phyloP scores from a whole-genome alignment of 2,329 filamentous ascomycete genomes.

The Aspergillus caelatus region DNA sequence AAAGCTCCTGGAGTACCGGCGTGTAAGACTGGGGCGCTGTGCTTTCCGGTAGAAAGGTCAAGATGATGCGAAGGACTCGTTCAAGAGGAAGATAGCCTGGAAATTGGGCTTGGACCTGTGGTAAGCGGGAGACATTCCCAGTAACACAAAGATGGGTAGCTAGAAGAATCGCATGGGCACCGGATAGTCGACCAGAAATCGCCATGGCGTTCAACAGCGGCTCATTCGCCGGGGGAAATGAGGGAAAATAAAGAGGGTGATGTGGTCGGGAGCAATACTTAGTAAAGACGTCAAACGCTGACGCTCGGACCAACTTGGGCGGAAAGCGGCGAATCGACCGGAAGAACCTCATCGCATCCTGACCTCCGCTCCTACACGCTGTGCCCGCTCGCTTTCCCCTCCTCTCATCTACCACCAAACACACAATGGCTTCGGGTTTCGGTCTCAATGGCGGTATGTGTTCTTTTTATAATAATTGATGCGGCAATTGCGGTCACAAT shows the following conservation, averaged over 20 bases:
- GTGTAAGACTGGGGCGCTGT: constrained; percentile 55
- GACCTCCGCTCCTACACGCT: constrained; percentile 28
- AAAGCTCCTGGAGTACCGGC: constrained; percentile 52
- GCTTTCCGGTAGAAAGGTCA: constrained; percentile 65
- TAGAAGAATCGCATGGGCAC: constrained; percentile 61
- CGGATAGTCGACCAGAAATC: constrained; percentile 47
- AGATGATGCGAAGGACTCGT: constrained; percentile 60
- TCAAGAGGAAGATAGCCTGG: constrained; percentile 53
- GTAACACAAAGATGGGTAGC: constrained; percentile 59
- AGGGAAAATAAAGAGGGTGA: constrained; percentile 25
- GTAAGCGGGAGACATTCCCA: constrained; percentile 56
- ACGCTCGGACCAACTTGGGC: constrained; percentile 25
- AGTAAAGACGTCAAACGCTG: constrained; percentile 6
- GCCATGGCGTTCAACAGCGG: constrained; percentile 37
- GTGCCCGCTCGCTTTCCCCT: constrained; percentile 25
- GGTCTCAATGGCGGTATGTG: constrained; percentile 58
- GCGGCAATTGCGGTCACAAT: constrained; percentile 13
- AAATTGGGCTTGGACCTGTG: constrained; percentile 53
- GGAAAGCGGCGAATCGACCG: constrained; percentile 29
- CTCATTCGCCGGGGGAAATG: constrained; percentile 5
- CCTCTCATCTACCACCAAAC: constrained; percentile 23
- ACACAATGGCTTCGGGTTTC: constrained; percentile 54
- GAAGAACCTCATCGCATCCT: constrained; percentile 37
- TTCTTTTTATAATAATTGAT: constrained; percentile 1
- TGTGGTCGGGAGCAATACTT: constrained; percentile 26